Conservation (phyloP, 495 filamentous ascomycete genomes). For the Aspergillus diversus region DNA sequence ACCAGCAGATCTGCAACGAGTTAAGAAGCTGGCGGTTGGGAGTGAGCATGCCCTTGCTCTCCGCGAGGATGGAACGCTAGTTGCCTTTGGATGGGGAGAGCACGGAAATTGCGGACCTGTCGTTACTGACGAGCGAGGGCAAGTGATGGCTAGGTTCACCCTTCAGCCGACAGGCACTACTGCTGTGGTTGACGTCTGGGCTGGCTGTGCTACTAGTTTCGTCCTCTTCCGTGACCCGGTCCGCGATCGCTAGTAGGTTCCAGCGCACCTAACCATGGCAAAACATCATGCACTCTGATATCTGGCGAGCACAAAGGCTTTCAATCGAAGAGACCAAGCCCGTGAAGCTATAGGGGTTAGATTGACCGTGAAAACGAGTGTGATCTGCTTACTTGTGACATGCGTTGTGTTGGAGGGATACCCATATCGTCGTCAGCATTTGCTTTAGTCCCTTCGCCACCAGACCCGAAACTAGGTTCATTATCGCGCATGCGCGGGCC, state of each 20-base stretch:
- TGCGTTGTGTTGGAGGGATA: slow-evolving; percentile 54
- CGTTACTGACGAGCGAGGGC: slow-evolving; percentile 57
- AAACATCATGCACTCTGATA: too few species aligned
- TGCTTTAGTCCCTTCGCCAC: slow-evolving; percentile 3
- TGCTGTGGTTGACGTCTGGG: slow-evolving; percentile 62
- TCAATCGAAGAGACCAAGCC: slow-evolving; percentile 52
- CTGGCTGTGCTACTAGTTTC: slow-evolving; percentile 86
- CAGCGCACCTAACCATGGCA: too few species aligned
- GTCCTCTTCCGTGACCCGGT: neutral
- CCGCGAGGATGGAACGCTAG: slow-evolving; percentile 58
- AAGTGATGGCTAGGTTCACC: slow-evolving; percentile 67
- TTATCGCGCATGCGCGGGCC: slow-evolving; percentile 26
- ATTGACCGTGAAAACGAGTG: neutral
- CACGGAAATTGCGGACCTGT: slow-evolving; percentile 90
- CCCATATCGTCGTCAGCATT: slow-evolving; percentile 39
- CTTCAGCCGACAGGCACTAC: slow-evolving; percentile 33
- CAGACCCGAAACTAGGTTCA: slow-evolving; percentile 15
- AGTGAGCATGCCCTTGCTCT: slow-evolving; percentile 85
- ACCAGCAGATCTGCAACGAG: slow-evolving; percentile 54
- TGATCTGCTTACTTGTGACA: slow-evolving; percentile 47
- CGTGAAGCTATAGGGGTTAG: slow-evolving; percentile 42
- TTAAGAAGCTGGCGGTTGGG: slow-evolving; percentile 69
- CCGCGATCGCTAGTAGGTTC: too few species aligned
- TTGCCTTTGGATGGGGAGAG: slow-evolving; percentile 94
- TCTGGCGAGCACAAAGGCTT: neutral